Percentiles rank a stretch among this genome's conserved stretches.
Evolutionary conservation across 805 yeast species (phyloP).

Genomic region (Metschnikowia drakensbergensis): DNA sequence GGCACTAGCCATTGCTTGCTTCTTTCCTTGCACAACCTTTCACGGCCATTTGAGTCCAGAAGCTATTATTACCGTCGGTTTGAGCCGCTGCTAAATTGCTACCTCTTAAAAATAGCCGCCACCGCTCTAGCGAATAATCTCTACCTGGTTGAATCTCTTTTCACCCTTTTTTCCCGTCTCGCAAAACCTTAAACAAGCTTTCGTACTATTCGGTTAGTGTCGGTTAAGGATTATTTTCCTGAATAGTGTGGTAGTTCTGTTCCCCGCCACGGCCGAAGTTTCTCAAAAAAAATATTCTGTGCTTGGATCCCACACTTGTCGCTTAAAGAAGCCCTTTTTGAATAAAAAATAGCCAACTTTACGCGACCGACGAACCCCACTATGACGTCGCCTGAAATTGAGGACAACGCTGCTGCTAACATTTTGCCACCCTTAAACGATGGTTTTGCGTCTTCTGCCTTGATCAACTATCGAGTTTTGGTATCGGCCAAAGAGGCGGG

Average conservation of each 20-base stretch:
- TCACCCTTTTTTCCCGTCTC: conserved; percentile 2
- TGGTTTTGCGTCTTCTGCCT: conserved; percentile 24
- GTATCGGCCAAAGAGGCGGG: conserved; percentile 88
- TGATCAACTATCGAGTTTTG: conserved; percentile 49
- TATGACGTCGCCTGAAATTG: conserved; percentile 1
- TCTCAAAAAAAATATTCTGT: not conserved
- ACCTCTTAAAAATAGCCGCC: not conserved
- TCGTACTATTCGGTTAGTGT: not conserved
- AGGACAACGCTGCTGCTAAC: not conserved
- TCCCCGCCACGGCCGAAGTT: no score
- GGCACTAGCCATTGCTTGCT: not conserved
- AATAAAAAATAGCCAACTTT: not conserved
- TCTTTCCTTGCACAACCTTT: not conserved
- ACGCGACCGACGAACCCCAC: not conserved
- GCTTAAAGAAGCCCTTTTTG: conserved; percentile 2
- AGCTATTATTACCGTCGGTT: not conserved
- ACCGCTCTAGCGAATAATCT: not conserved
- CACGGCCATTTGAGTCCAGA: not conserved
- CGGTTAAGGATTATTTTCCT: not conserved
- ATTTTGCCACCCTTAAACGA: conserved; percentile 27
- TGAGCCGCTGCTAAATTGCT: not conserved
- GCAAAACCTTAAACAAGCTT: not conserved
- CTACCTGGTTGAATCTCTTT: not conserved
- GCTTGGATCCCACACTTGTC: not conserved
- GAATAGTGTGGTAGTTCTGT: not conserved